Percentiles rank a stretch among this genome's conserved stretches.
Conservation (phyloP, 352 stramenopile species). For the Phytophthora litchii region DNA sequence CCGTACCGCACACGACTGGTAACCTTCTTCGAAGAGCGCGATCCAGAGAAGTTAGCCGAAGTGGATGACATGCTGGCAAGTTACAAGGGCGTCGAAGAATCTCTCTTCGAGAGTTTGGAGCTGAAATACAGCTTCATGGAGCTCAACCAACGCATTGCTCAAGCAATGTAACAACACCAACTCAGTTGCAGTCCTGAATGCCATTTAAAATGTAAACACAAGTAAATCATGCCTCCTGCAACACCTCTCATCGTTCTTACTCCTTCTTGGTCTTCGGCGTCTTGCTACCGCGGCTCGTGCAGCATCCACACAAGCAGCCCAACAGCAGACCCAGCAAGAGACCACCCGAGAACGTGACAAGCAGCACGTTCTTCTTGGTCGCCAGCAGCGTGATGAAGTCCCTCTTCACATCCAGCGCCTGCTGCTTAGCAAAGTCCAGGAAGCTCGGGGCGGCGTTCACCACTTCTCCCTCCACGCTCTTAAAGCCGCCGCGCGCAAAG, state of each 20-base stretch:
- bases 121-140: conserved; percentile 87
- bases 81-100: conserved; percentile 76
- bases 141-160: conserved; percentile 53
- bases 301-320: conserved; percentile 75
- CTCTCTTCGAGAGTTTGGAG: conserved; percentile 80
- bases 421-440: conserved; percentile 43
- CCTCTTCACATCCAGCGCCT: conserved; percentile 54
- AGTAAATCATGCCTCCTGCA: conserved; percentile 5
- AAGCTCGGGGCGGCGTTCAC: conserved; percentile 44
- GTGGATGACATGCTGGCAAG: conserved; percentile 82
- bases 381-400: conserved; percentile 73
- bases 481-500: conserved; percentile 72
- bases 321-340: conserved; percentile 71
- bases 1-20: conserved; percentile 58
- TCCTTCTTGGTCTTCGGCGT: conserved; percentile 62
- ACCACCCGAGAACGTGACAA: conserved; percentile 74
- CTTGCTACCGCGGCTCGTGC: conserved; percentile 51
- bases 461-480: conserved; percentile 41
- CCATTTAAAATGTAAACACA: conserved; percentile 28
- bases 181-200: conserved; percentile 14
- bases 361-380: conserved; percentile 86
- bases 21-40: conserved; percentile 66
- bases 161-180: conserved; percentile 34
- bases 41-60: conserved; percentile 64
- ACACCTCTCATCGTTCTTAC: conserved; percentile 33